These are phyloP conservation scores for Calonectria pseudoreteaudii DNA, from an alignment of 2,329 filamentous ascomycete genomes.

Conservation along the genomic window DNA sequence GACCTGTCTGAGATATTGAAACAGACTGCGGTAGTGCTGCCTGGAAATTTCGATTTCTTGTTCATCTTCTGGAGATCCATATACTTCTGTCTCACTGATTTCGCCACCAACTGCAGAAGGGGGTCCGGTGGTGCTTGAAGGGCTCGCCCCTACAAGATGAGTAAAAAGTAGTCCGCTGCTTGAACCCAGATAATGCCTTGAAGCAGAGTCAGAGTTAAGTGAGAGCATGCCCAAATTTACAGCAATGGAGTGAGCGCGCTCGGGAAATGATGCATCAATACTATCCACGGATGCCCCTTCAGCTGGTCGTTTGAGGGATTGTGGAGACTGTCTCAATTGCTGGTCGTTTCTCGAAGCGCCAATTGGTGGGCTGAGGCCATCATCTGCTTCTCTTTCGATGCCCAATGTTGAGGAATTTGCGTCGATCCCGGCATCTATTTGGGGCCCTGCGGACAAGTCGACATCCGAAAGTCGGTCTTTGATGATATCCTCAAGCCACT, in stretches of 20 bases:
- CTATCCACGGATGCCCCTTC: not conserved
- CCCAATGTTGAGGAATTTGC: not conserved
- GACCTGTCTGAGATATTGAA: constrained; percentile 15
- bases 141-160: constrained; percentile 38
- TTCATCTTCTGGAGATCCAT: not conserved
- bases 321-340: constrained; percentile 28
- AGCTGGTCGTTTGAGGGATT: constrained; percentile 33
- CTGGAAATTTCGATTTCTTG: not conserved
- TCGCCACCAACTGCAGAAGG: constrained; percentile 11
- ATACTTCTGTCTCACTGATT: not conserved
- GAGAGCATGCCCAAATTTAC: constrained; percentile 51
- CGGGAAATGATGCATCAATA: constrained; percentile 30
- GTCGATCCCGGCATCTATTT: constrained; percentile 4
- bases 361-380: not conserved
- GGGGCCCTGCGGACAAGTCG: constrained; percentile 20
- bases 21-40: constrained; percentile 28
- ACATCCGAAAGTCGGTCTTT: constrained; percentile 23
- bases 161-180: constrained; percentile 52
- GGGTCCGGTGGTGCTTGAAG: constrained; percentile 23
- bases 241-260: constrained; percentile 44
- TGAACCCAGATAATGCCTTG: constrained; percentile 52
- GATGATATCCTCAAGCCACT: constrained; percentile 29
- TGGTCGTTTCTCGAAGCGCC: not conserved
- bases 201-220: constrained; percentile 51
- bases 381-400: not conserved